These are phyloP conservation scores for Wickerhamiella sorbophila DNA, from an alignment of 805 yeast genomes.

Conservation along the genomic window DNA sequence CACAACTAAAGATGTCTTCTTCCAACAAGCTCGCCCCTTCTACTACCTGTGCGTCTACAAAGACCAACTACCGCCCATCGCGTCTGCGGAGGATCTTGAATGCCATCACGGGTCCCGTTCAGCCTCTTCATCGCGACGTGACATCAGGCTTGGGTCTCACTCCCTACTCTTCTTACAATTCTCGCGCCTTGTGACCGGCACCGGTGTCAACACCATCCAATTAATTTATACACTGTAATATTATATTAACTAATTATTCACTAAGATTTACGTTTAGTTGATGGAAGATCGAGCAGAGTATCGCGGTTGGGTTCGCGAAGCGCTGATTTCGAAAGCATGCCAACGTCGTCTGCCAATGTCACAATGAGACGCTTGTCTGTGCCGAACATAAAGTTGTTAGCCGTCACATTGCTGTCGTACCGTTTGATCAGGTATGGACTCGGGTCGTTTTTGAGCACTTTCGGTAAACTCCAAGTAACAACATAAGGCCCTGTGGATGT, in stretches of 20 bases:
- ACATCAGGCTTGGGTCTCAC: not conserved
- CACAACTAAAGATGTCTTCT: not conserved
- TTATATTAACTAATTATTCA: not conserved
- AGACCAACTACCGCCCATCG: not conserved
- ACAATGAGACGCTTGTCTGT: slow-evolving; percentile 56
- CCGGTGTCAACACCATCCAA: too few relatives aligned
- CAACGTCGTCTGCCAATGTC: slow-evolving; percentile 63
- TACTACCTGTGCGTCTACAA: not conserved
- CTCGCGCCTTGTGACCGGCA: not conserved
- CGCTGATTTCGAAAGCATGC: slow-evolving; percentile 46
- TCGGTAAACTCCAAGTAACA: slow-evolving; percentile 61
- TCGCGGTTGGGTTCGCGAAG: slow-evolving; percentile 44
- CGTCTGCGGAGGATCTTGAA: not conserved
- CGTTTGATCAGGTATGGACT: slow-evolving; percentile 50
- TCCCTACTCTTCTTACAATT: not conserved
- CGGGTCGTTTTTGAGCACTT: slow-evolving; percentile 38
- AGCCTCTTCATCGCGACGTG: not conserved
- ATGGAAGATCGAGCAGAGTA: not conserved
- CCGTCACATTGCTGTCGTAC: slow-evolving; percentile 47
- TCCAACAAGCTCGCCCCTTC: not conserved
- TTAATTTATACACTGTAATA: not conserved
- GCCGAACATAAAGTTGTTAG: slow-evolving; percentile 67
- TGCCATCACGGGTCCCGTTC: not conserved
- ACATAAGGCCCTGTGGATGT: slow-evolving; percentile 74
- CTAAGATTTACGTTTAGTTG: too few relatives aligned